A percentile compares a stretch with the other conserved stretches of the same genome.
These are phyloP conservation scores for Mycogone perniciosa DNA, from an alignment of 2,329 filamentous ascomycete genomes.

Conservation along the genomic window DNA sequence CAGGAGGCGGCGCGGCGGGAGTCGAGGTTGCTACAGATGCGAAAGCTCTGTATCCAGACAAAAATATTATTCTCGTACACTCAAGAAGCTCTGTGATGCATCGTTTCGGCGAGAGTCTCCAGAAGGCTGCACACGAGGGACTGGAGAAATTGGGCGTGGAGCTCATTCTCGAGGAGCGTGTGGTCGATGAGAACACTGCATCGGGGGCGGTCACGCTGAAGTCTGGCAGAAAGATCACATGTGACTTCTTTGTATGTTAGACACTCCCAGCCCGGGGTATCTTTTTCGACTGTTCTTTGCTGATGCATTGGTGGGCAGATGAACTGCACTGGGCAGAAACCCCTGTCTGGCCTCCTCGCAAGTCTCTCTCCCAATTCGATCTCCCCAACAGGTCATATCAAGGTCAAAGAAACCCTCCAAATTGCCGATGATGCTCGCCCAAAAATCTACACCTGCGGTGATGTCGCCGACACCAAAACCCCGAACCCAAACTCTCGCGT, in stretches of 20 bases:
- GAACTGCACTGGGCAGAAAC: conserved; percentile 53
- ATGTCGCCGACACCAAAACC: conserved; percentile 48
- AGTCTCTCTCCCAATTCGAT: conserved; percentile 38
- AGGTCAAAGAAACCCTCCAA: conserved; percentile 51
- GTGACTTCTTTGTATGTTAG: conserved; percentile 42
- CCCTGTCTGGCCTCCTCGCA: conserved; percentile 44
- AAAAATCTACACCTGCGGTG: conserved; percentile 57
- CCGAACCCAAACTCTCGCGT: conserved; percentile 48
- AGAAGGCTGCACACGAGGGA: conserved; percentile 33
- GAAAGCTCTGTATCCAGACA: conserved; percentile 49
- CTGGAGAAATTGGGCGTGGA: conserved; percentile 42
- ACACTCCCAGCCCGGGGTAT: not conserved
- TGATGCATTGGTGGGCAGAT: conserved; percentile 33
- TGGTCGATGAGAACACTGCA: conserved; percentile 30
- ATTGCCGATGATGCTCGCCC: conserved; percentile 40
- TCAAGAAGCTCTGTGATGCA: conserved; percentile 49
- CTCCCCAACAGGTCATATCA: conserved; percentile 42
- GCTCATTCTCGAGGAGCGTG: conserved; percentile 46
- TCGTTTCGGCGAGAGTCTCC: conserved; percentile 40
- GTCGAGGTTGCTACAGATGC: conserved; percentile 56
- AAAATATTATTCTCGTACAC: conserved; percentile 51
- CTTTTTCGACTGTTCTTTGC: not conserved
- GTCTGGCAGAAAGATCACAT: conserved; percentile 39
- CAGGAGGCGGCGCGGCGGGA: conserved; percentile 56
- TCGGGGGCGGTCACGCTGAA: conserved; percentile 36